Percentiles rank a stretch among this genome's conserved stretches.
Evolutionary conservation across 139 green algal genomes (phyloP).

Genomic region (Mesostigma viride): DNA sequence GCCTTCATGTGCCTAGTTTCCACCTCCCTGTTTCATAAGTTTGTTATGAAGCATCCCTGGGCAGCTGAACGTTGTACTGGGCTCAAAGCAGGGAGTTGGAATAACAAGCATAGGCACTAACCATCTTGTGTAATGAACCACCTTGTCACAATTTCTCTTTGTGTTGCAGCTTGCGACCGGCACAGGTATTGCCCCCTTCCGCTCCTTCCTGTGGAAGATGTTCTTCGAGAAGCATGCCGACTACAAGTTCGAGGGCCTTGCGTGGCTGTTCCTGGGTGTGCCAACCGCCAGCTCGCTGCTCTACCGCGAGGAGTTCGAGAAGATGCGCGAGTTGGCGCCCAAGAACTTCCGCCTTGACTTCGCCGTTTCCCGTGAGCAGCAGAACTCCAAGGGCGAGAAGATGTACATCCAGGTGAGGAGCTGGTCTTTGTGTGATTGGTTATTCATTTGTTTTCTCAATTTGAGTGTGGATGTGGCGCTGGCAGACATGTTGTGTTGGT

Average conservation of each 20-base stretch:
- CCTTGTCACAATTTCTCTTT: too few relatives aligned
- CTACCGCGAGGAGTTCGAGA: slow-evolving; percentile 38
- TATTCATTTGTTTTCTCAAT: background rate
- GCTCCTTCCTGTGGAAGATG: slow-evolving; percentile 34
- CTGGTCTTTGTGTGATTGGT: background rate
- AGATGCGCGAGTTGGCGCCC: slow-evolving; percentile 35
- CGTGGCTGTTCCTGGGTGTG: slow-evolving; percentile 34
- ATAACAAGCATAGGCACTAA: too few relatives aligned
- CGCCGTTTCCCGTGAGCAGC: slow-evolving; percentile 30
- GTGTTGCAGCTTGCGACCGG: slow-evolving; percentile 32
- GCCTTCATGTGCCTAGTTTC: too few relatives aligned
- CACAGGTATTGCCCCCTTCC: slow-evolving; percentile 35
- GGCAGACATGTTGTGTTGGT: too few relatives aligned
- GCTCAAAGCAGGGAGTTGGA: too few relatives aligned
- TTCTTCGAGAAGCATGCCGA: slow-evolving; percentile 38
- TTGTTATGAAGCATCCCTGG: too few relatives aligned
- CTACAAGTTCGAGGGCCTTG: slow-evolving; percentile 38
- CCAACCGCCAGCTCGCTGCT: slow-evolving; percentile 32
- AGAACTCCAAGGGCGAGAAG: slow-evolving; percentile 35
- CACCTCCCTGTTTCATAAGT: too few relatives aligned
- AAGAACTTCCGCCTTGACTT: slow-evolving; percentile 37
- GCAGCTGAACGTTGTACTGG: too few relatives aligned
- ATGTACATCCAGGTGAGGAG: slow-evolving; percentile 29
- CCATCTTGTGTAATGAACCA: too few relatives aligned
- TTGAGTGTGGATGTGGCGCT: too few relatives aligned